Evolutionary conservation across 2,329 filamentous ascomycete genomes (phyloP), one percentile per base, ranked within the genome.

Genomic region (Aspergillus fischeri): DNA sequence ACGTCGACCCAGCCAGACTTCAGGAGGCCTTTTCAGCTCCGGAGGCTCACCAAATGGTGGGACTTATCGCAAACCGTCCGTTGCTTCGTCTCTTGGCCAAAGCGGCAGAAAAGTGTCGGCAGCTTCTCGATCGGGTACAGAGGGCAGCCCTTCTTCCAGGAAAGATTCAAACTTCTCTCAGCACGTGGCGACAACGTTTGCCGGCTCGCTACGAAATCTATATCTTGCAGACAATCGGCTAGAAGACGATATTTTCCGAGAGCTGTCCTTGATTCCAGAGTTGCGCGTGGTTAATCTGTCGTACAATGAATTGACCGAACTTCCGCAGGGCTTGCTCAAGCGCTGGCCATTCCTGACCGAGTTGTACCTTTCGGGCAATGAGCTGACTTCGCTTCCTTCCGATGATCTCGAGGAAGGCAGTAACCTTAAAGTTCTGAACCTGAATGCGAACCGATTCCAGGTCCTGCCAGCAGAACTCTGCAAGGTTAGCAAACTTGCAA

Each of bases 361-460:
- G 75, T 81, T 99, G 14, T 97, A 97, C 68, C 81, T 99, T 3
- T 97, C 94, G 2, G 93, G 94, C 28, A 99, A 99, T 67, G 92
- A 96, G 66, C 79, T 99, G 54, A 95, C 92, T 0, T 93, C 89
- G 14, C 78, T 99, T 42, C 94, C 94, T 2, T 91, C 92, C 0
- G 94, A 99, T 74, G 94, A 99, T 67, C 80, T 99, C 49, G 93
- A 96, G 74, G 91, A 97, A 69, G 88, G 89, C 58, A 92, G 90
- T 67, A 85, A 91, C 52, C 81, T 99, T 42, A 92, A 94, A 71
- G 86, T 95, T 4, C 83, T 99, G 6, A 92, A 97, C 72, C 90
- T 99, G 77, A 99, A 99, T 77, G 90, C 89, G 71, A 99, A 99
- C 78, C 94, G 96, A 71, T 99, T 99, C 71, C 96, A 96, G 65